Base-by-base conservation (phyloP, 345 rosid species). In the Boechera stricta region DNA sequence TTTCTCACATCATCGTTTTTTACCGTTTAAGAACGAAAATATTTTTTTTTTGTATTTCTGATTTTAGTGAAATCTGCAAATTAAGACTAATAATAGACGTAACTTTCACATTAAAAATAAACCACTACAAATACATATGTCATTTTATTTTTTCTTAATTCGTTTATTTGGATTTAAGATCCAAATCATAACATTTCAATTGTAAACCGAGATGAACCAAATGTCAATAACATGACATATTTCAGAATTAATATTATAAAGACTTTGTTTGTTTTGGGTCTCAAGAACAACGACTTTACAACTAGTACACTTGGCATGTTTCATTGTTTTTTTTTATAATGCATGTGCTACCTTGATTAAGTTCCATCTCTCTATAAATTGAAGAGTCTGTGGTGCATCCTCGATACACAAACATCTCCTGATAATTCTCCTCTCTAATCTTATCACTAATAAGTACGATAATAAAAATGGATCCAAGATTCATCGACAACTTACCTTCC, bases 401-500 rank as follows among this genome's bases (percentile, higher is more conserved):
- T 69, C 68, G 7, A 60, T 0, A 42, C 79, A 60, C 67, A 33
- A 60, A n/a, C 69, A 51, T 52, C 48, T 52, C 32, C 63, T 36
- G 3, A 67, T 67, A 12, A 49, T 2, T 51, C 16, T 51, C 21
- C 69, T 26, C 35, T 21, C 10, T n/a, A 10, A 6, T 38, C 48
- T 21, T 49, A 48, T 12, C 29, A 33, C 32, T 12, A 36, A 12
- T 51, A 63, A 54, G 71, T 64, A 41, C 69, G 49, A 60, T 28
- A 10, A 7, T 2, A 15, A 16, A 47, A 63, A 77, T 71, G 76
- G 71, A 45, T 64, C 31, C 80, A 55, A 36, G 59, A 39, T 26
- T 71, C 60, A 18, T 70, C 28, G 35, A 28, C n/a, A 63, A 44
- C 45, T 18, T 45, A 63, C 71, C 76, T 77, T 71, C 80, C 72